phyloP scores from a whole-genome alignment of 2,329 filamentous ascomycete species.

The Paecilomyces dactylethromorphus region DNA sequence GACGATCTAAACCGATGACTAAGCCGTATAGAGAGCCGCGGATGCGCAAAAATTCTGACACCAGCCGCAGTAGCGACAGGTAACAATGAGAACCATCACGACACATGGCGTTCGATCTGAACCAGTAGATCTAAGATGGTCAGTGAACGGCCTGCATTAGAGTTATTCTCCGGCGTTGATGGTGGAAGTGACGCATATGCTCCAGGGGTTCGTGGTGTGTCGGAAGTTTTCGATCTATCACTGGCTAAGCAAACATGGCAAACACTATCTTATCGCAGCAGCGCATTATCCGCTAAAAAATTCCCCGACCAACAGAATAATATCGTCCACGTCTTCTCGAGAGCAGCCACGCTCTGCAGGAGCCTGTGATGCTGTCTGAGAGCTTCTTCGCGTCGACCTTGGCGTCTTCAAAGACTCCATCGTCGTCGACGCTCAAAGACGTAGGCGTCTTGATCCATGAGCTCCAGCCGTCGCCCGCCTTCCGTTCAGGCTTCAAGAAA shows the following conservation, averaged over 20 bases:
- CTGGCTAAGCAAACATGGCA: neutral
- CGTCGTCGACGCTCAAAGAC: slow-evolving; percentile 58
- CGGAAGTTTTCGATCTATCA: slow-evolving; percentile 6
- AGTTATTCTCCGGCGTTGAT: neutral
- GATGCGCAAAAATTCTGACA: neutral
- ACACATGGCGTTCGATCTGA: neutral
- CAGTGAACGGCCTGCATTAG: neutral
- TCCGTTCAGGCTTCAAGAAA: slow-evolving; percentile 82
- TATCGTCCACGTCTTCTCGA: neutral
- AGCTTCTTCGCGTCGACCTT: slow-evolving; percentile 41
- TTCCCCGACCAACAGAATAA: neutral
- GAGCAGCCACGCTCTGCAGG: neutral
- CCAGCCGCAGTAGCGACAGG: too few relatives aligned
- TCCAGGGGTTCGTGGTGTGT: neutral
- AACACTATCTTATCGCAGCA: neutral
- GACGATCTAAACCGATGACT: too few relatives aligned
- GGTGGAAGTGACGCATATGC: neutral
- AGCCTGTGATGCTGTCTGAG: slow-evolving; percentile 41
- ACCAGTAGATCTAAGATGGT: neutral
- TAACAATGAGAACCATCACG: neutral
- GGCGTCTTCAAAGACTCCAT: slow-evolving; percentile 33
- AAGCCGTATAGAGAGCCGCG: too few relatives aligned
- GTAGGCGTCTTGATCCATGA: slow-evolving; percentile 82
- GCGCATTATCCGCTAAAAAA: slow-evolving; percentile 13
- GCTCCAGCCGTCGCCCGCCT: slow-evolving; percentile 67